These are phyloP conservation scores for Rosa persica DNA, from an alignment of 306 rosid genomes.

Conservation along the genomic window DNA sequence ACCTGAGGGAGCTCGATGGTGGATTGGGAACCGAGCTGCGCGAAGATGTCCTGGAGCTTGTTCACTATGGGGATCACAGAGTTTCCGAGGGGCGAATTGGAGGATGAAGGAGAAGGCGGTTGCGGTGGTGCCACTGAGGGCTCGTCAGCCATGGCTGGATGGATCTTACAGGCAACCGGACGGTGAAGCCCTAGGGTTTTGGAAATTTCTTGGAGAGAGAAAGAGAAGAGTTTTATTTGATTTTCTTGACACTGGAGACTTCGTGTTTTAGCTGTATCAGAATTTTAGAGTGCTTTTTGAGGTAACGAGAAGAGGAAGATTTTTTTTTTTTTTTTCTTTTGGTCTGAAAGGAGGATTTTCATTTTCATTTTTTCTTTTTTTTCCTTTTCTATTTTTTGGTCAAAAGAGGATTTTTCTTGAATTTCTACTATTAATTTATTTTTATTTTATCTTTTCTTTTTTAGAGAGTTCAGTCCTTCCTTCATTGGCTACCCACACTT, in stretches of 20 bases:
- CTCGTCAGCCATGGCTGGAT: constrained; percentile 78
- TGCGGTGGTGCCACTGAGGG: constrained; percentile 31
- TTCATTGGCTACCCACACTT: no score
- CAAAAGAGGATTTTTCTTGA: no score
- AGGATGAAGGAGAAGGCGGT: constrained; percentile 29
- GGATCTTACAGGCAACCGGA: constrained; percentile 23
- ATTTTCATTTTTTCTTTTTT: no score
- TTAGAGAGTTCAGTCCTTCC: no score
- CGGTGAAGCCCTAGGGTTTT: constrained; percentile 46
- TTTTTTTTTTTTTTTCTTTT: background rate
- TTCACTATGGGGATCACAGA: constrained; percentile 87
- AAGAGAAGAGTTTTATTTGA: background rate
- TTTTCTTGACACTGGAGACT: constrained; percentile 6
- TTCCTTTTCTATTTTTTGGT: no score
- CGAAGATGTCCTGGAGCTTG: constrained; percentile 90
- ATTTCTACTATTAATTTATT: no score
- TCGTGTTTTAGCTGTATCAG: background rate
- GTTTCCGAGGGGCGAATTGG: constrained; percentile 68
- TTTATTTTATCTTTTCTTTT: no score
- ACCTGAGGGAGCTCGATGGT: constrained; percentile 97
- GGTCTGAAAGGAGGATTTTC: no score
- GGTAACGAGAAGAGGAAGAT: background rate
- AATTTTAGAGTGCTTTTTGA: background rate
- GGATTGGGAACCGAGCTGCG: constrained; percentile 87
- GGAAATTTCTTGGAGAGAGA: constrained; percentile 21